Base-by-base conservation (phyloP, 495 filamentous ascomycete species). In the Pseudoneurospora amorphoporcata region DNA sequence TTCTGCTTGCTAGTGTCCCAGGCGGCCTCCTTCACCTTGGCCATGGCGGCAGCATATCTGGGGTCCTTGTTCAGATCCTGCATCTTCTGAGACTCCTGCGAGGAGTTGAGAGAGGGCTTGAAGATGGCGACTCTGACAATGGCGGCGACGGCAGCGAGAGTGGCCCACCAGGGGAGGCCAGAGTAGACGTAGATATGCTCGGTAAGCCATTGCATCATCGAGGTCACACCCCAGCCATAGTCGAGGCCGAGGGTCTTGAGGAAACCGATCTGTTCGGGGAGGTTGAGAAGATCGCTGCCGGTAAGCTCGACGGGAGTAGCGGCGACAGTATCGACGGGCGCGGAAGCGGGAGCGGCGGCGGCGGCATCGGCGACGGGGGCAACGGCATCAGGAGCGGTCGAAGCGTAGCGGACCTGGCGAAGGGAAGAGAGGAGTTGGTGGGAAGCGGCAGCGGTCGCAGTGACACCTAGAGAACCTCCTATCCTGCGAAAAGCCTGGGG, bases 211-310 rank as follows among this genome's bases (percentile, higher is more conserved):
- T 98, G 84, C 70, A 95, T 87, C 10, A 87, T 72, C 1, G 88
- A 77, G 0, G 92, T 91, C 3, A 90, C 86, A 32, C 95, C 94
- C 84, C 84, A 94, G 76, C 94, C 93, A 76, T 88, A 98, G 74
- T 97, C 93, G 29, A 98, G 81, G 2, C 95, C 95, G 29, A 97
- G 82, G 1, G 87, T 86, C 75, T 92, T 90, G 69, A 99, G 85
- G 76, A 92, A 97, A 69, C 95, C 95, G 73, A 95, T 90, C 23
- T 88, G 84, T 74, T 93, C 91, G 23, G 91, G 87, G 47, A 92
- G 86, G 39, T 84, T 77, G 37, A 82, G 79, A 68, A 88, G 74
- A 23, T 82, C 80, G 69, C 83, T 83, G 4, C 85, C 77, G 8
- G 82, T 81, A 8, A 87, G 70, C 38, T 82, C 80, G 29, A 80